Base-by-base conservation (phyloP, 306 rosid genomes). In the Cucumis hystrix region DNA sequence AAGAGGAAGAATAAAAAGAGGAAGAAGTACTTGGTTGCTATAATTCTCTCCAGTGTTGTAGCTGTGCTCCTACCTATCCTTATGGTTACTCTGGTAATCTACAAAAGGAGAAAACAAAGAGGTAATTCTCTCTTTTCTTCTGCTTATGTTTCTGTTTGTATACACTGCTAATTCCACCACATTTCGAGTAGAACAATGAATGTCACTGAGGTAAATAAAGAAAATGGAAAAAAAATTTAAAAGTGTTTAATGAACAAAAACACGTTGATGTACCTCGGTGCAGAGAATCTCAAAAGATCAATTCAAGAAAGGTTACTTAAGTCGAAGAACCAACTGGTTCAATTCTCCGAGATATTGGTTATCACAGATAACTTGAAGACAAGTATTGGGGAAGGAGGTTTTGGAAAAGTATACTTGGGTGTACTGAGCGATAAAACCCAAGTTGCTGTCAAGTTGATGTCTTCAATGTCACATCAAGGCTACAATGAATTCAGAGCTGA, bases 321-420 rank as follows among this genome's bases (percentile, higher is more conserved):
- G 58, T 75, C 78, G 25, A 86, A 76, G 25, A 49, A 83, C 39
- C 83, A 10, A 33, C 33, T 39, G 3, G 82, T 83, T 45, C 49
- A 45, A 45, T 85, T 61, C 55, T 51, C 59, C 0, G 85, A 87
- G 54, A 60, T 87, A 55, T 9, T 78, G 6, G 17, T 30, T 4
- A 87, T 87, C 13, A 81, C 90, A 3, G 80, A 82, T 28, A 65
- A 89, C 64, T 80, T 80, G 39, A 64, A 69, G n/a, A 84, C 79
- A 4, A 49, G 62, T 37, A 72, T 87, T 41, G 88, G 87, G 28
- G 70, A 60, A 80, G 87, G 91, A 37, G 91, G 87, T 54, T 87
- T 87, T 73, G 89, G 86, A 40, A 77, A 82, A 25, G 91, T 85
- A 10, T 85, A 83, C 63, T 72, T n/a, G 7, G 88, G 88, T 56